Evolutionary conservation across 345 rosid species (phyloP), one percentile per base, ranked within the genome.

Genomic region (Geranium brycei): DNA sequence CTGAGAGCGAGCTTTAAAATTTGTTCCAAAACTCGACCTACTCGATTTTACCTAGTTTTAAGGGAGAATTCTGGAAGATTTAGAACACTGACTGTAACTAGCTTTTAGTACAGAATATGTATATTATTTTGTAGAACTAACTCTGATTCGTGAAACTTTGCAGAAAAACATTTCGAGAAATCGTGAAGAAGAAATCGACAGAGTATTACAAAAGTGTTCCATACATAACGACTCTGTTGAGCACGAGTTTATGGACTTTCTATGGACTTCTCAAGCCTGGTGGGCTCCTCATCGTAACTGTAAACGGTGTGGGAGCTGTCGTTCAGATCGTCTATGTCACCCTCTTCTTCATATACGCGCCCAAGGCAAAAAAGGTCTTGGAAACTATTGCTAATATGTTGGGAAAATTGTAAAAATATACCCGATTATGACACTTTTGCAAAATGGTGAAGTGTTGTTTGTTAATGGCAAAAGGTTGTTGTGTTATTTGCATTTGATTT

Each of bases 241-340:
- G 83, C 78, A 79, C 91, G 1, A 78, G 85, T 28, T 66, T 82
- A 59, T 83, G 91, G 91, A 77, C 79, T 60, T 81, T 85, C 73
- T 83, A 85, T 61, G 91, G 91, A 47, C 31, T 83, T 17, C 62
- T 85, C 10, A 81, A 81, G 63, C 84, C 91, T 0, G 79, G 71
- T 0, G 86, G 85, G 8, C 65, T 83, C 16, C 86, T 85, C 31
- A 62, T 83, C 2, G 28, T 70, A 15, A 83, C 91, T 0, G 83
- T 83, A 4, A 85, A 83, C 47, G 80, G 81, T 0, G 78, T 78
- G 0, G 91, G 91, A 8, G 71, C 71, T 7, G 16, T 68, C 58
- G 58, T 81, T 61, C 91, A 85, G 63, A 61, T 72, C 53, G 58
- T 69, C 63, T 85, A 85, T 59, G 84, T 83, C 63, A 51, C 65